A percentile compares a stretch with the other conserved stretches of the same genome.
These are phyloP conservation scores for Tillandsia leiboldiana DNA, from an alignment of 176 grass and related monocot species.

Conservation along the genomic window DNA sequence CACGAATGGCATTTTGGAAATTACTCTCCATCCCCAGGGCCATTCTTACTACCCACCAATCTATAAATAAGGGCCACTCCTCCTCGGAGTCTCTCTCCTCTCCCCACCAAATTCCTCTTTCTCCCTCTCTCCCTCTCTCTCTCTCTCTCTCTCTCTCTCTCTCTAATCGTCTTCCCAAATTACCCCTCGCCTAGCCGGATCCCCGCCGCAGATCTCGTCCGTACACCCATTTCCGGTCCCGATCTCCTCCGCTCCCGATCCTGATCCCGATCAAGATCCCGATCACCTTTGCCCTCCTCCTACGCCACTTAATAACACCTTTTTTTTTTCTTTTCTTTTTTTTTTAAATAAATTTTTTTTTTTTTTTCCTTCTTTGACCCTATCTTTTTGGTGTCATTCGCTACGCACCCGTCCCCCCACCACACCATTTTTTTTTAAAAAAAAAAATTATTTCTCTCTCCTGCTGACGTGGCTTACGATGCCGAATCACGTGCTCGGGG, in stretches of 20 bases:
- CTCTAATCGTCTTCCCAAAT: background rate
- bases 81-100: background rate
- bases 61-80: background rate
- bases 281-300: background rate
- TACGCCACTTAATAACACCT: background rate
- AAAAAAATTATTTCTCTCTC: background rate
- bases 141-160: background rate
- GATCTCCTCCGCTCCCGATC: background rate
- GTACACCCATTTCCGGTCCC: background rate
- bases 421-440: background rate
- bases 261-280: background rate
- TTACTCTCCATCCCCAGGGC: background rate
- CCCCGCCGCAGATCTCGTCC: background rate
- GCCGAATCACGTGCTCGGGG: background rate
- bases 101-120: background rate
- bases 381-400: too few relatives aligned
- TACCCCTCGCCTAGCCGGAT: background rate
- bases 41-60: background rate
- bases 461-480: slow-evolving; percentile 7
- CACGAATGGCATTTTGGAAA: background rate
- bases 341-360: too few relatives aligned
- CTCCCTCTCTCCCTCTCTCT: background rate
- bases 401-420: background rate
- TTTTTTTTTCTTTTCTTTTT: background rate
- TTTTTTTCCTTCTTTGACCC: too few relatives aligned